These are phyloP conservation scores for Rhododendron ovatum DNA, from an alignment of 148 eudicot species.

Conservation along the genomic window DNA sequence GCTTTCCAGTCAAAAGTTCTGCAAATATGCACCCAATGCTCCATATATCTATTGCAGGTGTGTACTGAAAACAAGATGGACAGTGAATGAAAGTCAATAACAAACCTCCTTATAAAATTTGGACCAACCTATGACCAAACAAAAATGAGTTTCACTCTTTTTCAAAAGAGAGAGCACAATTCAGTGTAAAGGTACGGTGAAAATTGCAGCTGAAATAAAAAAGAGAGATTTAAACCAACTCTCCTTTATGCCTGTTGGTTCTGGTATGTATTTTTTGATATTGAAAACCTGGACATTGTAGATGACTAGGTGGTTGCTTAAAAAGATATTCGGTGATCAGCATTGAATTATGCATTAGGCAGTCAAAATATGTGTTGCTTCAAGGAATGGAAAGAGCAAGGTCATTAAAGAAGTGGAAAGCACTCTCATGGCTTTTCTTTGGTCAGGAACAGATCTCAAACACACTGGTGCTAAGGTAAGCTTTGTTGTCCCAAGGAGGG, in stretches of 20 bases:
- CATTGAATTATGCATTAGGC: not conserved
- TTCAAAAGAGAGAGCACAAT: not conserved
- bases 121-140: too few relatives aligned
- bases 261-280: not conserved
- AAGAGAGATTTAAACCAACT: not conserved
- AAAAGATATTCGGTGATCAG: not conserved
- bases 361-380: not conserved
- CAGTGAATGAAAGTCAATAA: not conserved
- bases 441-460: too few relatives aligned
- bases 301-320: not conserved
- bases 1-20: slow-evolving; percentile 74
- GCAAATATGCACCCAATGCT: slow-evolving; percentile 86
- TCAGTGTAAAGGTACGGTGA: not conserved
- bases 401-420: too few relatives aligned
- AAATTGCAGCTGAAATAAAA: not conserved
- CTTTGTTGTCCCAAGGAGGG: too few relatives aligned
- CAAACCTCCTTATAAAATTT: not conserved
- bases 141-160: too few relatives aligned
- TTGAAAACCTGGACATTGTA: not conserved
- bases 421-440: too few relatives aligned
- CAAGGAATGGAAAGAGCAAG: not conserved
- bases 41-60: slow-evolving; percentile 85
- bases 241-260: not conserved
- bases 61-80: slow-evolving; percentile 47
- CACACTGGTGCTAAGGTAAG: too few relatives aligned